These are phyloP conservation scores for Trametes cinnabarina DNA, from an alignment of 768 basidiomycete species.

Conservation along the genomic window DNA sequence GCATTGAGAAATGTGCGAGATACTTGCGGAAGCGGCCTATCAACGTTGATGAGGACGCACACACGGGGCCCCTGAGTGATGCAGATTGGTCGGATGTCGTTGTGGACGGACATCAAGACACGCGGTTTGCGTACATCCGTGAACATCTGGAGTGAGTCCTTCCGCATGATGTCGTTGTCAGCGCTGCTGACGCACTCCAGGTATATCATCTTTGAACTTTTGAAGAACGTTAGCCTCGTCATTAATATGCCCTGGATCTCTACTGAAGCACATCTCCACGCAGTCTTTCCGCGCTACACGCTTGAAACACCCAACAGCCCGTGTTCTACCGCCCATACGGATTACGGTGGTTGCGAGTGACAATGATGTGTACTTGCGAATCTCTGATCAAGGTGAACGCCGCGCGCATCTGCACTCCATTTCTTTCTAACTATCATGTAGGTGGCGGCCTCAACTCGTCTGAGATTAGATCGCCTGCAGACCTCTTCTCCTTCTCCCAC, in stretches of 20 bases:
- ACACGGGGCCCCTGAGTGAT: conserved; percentile 25
- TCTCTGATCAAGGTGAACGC: conserved; percentile 81
- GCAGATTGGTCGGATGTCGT: conserved; percentile 59
- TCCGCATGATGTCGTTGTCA: not conserved
- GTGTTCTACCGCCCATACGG: conserved; percentile 57
- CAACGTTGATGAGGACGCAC: conserved; percentile 40
- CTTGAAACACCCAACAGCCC: conserved; percentile 43
- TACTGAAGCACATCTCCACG: not conserved
- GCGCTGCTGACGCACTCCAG: conserved; percentile 33
- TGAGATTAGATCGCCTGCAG: conserved; percentile 60
- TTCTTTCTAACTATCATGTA: conserved; percentile 25
- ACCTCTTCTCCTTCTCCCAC: conserved; percentile 90
- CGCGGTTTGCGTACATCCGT: conserved; percentile 77
- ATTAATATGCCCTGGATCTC: not conserved
- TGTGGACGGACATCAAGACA: conserved; percentile 70
- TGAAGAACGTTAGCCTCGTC: conserved; percentile 70
- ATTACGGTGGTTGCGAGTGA: conserved; percentile 76
- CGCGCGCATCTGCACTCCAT: too few species aligned
- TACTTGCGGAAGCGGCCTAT: conserved; percentile 52
- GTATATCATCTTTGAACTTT: conserved; percentile 85
- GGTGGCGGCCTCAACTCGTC: conserved; percentile 68
- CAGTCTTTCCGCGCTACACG: conserved; percentile 75
- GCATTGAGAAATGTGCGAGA: conserved; percentile 65
- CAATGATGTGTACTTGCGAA: conserved; percentile 73
- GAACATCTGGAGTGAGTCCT: conserved; percentile 77